Conservation (phyloP, 768 basidiomycete species). For the Hygrocybe coccinea region DNA sequence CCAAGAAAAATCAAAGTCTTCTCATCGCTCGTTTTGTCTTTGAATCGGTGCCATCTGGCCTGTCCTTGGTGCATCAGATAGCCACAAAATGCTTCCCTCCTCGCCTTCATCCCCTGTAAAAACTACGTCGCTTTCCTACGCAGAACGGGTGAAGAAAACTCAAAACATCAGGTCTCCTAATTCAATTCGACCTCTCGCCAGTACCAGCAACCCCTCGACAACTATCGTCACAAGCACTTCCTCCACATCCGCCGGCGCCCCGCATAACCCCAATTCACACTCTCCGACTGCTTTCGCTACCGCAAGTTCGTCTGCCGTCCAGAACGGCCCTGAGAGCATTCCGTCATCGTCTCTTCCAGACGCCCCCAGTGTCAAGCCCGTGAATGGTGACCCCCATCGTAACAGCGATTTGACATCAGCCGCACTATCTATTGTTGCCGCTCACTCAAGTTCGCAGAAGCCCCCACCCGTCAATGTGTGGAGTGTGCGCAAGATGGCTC, state of each 20-base stretch:
- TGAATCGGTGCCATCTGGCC: not conserved
- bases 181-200: conserved; percentile 14
- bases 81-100: not conserved
- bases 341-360: conserved; percentile 5
- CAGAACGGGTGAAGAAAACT: conserved; percentile 49
- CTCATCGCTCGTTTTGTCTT: not conserved
- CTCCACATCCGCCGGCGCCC: conserved; percentile 7
- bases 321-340: not conserved
- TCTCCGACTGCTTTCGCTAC: conserved; percentile 7
- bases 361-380: not conserved
- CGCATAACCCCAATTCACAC: conserved; percentile 4
- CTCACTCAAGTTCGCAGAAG: conserved; percentile 5
- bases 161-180: conserved; percentile 33
- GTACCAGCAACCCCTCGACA: conserved; percentile 7
- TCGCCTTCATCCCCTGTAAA: conserved; percentile 16
- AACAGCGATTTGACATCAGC: conserved; percentile 13
- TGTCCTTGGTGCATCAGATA: not conserved
- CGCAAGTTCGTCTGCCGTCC: not conserved
- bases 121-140: conserved; percentile 49
- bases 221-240: not conserved
- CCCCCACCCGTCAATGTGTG: conserved; percentile 26
- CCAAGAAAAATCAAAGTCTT: not conserved
- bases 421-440: conserved; percentile 18
- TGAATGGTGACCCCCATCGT: conserved; percentile 6
- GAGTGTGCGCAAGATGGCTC: conserved; percentile 19